These are phyloP conservation scores for Gymnopilus dilepis DNA, from an alignment of 768 basidiomycete species.

Conservation along the genomic window DNA sequence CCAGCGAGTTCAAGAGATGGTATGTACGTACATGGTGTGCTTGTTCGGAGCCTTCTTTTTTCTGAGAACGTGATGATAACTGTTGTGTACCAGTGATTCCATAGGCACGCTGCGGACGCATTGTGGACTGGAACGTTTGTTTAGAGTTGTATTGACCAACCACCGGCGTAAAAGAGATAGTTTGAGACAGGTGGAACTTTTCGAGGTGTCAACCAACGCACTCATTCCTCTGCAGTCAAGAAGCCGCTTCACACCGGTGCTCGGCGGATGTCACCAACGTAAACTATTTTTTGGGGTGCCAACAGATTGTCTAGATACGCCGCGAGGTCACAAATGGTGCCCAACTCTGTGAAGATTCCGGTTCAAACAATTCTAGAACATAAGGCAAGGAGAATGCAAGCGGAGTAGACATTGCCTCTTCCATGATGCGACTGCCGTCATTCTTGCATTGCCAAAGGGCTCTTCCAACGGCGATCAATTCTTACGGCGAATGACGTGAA, in stretches of 20 bases:
- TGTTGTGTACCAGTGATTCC: neutral
- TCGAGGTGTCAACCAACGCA: too few relatives aligned
- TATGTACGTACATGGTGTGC: slow-evolving; percentile 13
- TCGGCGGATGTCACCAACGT: neutral
- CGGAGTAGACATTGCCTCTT: neutral
- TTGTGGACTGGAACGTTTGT: too few relatives aligned
- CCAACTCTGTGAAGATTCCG: neutral
- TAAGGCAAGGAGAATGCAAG: neutral
- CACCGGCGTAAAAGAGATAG: too few relatives aligned
- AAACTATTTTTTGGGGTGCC: neutral
- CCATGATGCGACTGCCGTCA: neutral
- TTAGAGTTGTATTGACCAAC: too few relatives aligned
- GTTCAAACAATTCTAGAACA: neutral
- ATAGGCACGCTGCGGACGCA: too few relatives aligned
- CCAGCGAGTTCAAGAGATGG: neutral
- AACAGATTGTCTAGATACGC: neutral
- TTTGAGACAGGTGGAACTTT: too few relatives aligned
- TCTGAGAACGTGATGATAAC: neutral
- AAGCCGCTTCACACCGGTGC: neutral
- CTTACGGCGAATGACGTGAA: too few relatives aligned
- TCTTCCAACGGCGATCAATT: neutral
- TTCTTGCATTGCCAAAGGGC: neutral
- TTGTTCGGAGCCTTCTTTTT: neutral
- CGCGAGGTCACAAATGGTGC: neutral
- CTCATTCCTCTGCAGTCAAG: neutral